Evolutionary conservation across 352 stramenopile species (phyloP), one percentile per base, ranked within the genome.

Genomic region (Pythium phragmitis): DNA sequence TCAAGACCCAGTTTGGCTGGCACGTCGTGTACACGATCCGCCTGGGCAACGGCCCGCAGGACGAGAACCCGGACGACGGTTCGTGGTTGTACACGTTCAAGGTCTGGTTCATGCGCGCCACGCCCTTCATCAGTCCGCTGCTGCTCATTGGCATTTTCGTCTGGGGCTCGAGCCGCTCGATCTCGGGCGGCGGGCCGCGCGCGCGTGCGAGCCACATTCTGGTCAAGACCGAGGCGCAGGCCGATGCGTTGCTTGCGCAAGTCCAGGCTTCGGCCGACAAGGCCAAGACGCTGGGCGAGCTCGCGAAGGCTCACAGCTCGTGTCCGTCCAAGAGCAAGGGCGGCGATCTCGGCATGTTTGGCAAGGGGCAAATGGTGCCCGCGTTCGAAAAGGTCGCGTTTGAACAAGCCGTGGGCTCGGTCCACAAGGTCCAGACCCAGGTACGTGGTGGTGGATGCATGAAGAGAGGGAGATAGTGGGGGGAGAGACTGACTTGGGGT

Each of bases 341-440:
- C 30, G 81, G 85, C n/a, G 79, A 89, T 64, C 67, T 94, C 46
- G 80, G 81, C 34, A 80, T 76, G 34, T 92, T 94, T 57, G 76
- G 79, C 34, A 80, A 79, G 26, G 82, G 85, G 14, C 78, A 91
- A 65, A 92, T 94, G 82, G 81, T 91, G 34, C 76, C 80, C 0
- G 72, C 82, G 66, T 94, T 93, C 56, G 85, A 93, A 65, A 72
- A 72, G 41, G 75, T 91, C 52, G 85, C 77, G 46, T 93, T 93
- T 53, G 79, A 86, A 54, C 71, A 84, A 53, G 74, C 85, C 2
- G 70, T 91, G 11, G 85, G 79, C 41, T 79, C 76, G 14, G 76
- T 93, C 48, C 80, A 92, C 81, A 94, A 94, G 75, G 85, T 94
- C 39, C 64, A 94, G 70, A 94, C 85, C 30, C 85, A 94, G 69